phyloP scores from a whole-genome alignment of 2,329 filamentous ascomycete genomes.

The Calonectria ilicicola region DNA sequence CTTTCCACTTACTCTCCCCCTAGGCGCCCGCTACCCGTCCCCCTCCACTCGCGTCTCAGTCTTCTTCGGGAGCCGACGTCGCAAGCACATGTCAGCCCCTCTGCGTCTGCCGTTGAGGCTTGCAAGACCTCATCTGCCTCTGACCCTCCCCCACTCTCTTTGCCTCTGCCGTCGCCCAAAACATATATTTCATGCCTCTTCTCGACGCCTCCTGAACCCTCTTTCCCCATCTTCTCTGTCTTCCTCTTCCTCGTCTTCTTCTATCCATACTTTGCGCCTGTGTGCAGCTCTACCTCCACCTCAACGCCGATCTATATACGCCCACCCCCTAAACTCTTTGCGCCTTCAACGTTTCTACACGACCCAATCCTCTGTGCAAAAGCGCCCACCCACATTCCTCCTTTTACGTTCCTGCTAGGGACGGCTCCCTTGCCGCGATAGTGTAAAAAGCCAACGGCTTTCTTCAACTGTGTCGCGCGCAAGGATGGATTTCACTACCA shows the following conservation, averaged over 20 bases:
- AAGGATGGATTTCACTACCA: conserved; percentile 42
- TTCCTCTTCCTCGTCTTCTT: conserved; percentile 19
- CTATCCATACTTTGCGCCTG: neutral
- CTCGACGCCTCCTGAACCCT: conserved; percentile 10
- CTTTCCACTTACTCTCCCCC: conserved; percentile 4
- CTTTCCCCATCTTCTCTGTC: conserved; percentile 15
- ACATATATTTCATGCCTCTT: conserved; percentile 37
- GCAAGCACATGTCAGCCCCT: conserved; percentile 38
- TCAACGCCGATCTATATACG: conserved; percentile 20
- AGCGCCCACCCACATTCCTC: conserved; percentile 14
- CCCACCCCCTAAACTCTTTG: neutral
- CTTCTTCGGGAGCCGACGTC: conserved; percentile 36
- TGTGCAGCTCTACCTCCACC: conserved; percentile 11
- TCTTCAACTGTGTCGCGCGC: conserved; percentile 34
- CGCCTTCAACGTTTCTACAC: neutral
- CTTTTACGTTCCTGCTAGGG: conserved; percentile 35
- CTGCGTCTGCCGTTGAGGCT: conserved; percentile 21
- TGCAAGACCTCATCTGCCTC: conserved; percentile 2
- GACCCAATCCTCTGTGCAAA: neutral
- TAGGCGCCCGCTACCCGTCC: neutral
- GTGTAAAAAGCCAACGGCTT: conserved; percentile 24
- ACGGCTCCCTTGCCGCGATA: conserved; percentile 42
- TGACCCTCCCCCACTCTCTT: conserved; percentile 33
- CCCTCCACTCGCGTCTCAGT: conserved; percentile 33
- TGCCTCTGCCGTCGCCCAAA: conserved; percentile 20